Evolutionary conservation across 176 grass and related monocot genomes (phyloP), one percentile per base, ranked within the genome.

Genomic region (Leersia perrieri): DNA sequence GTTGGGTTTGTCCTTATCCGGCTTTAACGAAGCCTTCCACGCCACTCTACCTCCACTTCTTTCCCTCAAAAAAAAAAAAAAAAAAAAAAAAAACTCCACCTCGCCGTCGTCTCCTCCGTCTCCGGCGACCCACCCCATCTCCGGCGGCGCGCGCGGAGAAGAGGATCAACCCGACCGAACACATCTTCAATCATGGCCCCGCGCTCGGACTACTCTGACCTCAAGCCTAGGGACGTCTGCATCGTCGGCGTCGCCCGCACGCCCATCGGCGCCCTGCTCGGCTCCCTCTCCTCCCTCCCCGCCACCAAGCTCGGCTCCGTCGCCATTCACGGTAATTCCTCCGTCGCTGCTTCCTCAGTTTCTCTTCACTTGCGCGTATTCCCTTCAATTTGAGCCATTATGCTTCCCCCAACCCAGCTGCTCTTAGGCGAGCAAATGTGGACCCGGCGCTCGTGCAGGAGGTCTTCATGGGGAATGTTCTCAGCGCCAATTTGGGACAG

Each of bases 401-500:
- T 53, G 70, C 44, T 83, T 45, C 26, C 28, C 6, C 20, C 7
- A 68, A 11, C 73, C 29, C 20, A 98, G 95, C 84, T 33, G 92
- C 95, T 74, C 95, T 98, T 40, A 49, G 57, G 80, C 83, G 90
- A 81, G 92, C 95, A 14, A 89, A 86, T 45, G 42, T 98, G 3
- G 77, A 94, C 7, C 88, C 88, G 36, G 80, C 81, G 47, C 88
- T 98, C 26, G 95, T 98, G 69, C 95, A 98, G 87, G 95, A 98
- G 87, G 90, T 98, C 9, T 93, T 92, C 88, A 92, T 98, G 31
- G 95, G 95, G 26, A 98, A 98, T 81, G 95, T 98, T 15, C 83
- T 98, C 60, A 94, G 89, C 78, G 95, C 92, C 69, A 98, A 98
- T 90, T 85, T 98, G 20, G 95, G 95, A 10, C 95, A 98, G 68